Percentiles rank a stretch among this genome's conserved stretches.
Evolutionary conservation across 441 rosid genomes (phyloP).

Genomic region (Brassica balearica): DNA sequence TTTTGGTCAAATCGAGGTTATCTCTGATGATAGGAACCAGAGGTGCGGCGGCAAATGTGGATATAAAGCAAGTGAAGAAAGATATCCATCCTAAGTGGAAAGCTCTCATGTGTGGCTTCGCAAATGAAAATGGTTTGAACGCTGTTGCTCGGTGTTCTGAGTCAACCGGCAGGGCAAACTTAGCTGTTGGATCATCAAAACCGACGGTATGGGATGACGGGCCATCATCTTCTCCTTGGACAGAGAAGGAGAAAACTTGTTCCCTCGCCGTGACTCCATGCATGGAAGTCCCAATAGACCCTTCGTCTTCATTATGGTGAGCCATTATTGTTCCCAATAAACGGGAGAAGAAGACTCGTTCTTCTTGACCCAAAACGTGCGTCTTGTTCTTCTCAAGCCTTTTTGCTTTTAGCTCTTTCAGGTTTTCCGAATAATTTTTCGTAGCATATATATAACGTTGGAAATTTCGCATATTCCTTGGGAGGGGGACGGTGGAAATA

Average conservation of each 20-base stretch:
- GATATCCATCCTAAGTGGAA: slow-evolving; percentile 10
- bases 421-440: not conserved
- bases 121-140: slow-evolving; percentile 9
- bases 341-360: slow-evolving; percentile 25
- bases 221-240: not conserved
- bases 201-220: not conserved
- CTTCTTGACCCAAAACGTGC: slow-evolving; percentile 16
- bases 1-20: slow-evolving; percentile 8
- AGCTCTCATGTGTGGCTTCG: slow-evolving; percentile 2
- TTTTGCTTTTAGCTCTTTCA: slow-evolving; percentile 8
- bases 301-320: slow-evolving; percentile 17
- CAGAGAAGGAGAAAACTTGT: slow-evolving; percentile 2
- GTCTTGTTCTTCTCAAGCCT: slow-evolving; percentile 16
- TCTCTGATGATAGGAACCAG: slow-evolving; percentile 8
- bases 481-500: not conserved
- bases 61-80: slow-evolving; percentile 8
- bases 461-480: slow-evolving; percentile 28
- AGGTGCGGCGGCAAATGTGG: slow-evolving; percentile 3
- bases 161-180: slow-evolving; percentile 9
- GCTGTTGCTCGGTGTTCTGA: not conserved
- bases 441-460: slow-evolving; percentile 16
- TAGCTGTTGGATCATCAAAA: not conserved
- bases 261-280: slow-evolving; percentile 4
- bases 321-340: slow-evolving; percentile 32
- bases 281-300: slow-evolving; percentile 5